Evolutionary conservation across 495 filamentous ascomycete genomes (phyloP), one percentile per base, ranked within the genome.

Genomic region (Xylaria venustula): DNA sequence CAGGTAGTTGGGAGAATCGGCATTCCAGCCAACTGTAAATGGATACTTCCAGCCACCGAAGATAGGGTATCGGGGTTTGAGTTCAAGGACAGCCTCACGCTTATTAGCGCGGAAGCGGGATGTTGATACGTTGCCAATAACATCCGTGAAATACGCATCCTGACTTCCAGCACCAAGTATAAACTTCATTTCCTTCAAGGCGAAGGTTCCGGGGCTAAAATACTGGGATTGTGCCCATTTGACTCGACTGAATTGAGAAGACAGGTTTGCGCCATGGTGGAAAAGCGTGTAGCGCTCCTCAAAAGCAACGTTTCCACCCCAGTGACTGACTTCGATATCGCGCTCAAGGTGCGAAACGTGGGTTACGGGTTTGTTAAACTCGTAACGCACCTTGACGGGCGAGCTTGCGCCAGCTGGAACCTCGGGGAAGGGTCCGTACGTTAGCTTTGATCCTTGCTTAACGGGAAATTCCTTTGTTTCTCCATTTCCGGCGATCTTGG

Each of bases 11-110:
- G 83, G 81, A 20, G 96, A 81, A 57, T 93, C 85, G 54, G 89
- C 88, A 78, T 97, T 91, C 93, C 94, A 98, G 60, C 94, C 95
- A 45, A 97, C 84, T 46, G 87, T 88, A 78, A 97, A 98, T 62
- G 88, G 93, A 70, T 96, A 97, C 75, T 96, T 97, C 94, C 94
- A 98, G 51, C 90, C 91, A 47, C 94, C 94, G 68, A 98, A 98
- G 23, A 98, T 70, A 7, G 94, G 94, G 73, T 91, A 98, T 28
- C 94, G 83, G 15, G 95, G 95, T 75, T 90, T 92, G 61, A 97
- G 83, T 75, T 97, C 94, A 40, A 98, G 83, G 56, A 85, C 78
- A 32, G 90, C 91, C 67, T 96, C 92, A 1, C 88, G 83, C 71
- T 81, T 82, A 64, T 86, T 89, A 58, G 85, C 87, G 58, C 94